Evolutionary conservation across 495 filamentous ascomycete species (phyloP).

Genomic region (Xylaria flabelliformis): DNA sequence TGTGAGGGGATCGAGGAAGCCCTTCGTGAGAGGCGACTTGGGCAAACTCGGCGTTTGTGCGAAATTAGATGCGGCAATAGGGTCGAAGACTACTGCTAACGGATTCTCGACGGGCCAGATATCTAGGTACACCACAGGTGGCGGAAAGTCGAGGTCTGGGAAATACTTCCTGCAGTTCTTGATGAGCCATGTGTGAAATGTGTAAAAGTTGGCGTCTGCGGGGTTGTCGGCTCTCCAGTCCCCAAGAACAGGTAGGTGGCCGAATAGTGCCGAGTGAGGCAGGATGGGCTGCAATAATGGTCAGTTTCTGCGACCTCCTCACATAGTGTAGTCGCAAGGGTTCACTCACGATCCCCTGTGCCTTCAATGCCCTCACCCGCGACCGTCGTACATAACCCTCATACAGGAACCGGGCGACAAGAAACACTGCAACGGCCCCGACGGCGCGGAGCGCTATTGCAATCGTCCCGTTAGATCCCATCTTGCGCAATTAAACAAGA

Average conservation of each 20-base stretch:
- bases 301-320: not conserved
- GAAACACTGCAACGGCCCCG: slow-evolving; percentile 5
- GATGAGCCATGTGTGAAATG: slow-evolving; percentile 35
- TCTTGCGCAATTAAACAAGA: slow-evolving; percentile 3
- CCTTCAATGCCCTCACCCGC: slow-evolving; percentile 32
- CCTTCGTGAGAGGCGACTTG: slow-evolving; percentile 16
- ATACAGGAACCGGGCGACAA: slow-evolving; percentile 32
- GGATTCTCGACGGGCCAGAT: slow-evolving; percentile 48
- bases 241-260: slow-evolving; percentile 36
- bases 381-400: slow-evolving; percentile 32
- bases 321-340: not conserved
- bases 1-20: slow-evolving; percentile 41
- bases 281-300: slow-evolving; percentile 32
- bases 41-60: slow-evolving; percentile 33
- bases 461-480: slow-evolving; percentile 2
- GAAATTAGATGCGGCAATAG: slow-evolving; percentile 45
- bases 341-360: slow-evolving; percentile 40
- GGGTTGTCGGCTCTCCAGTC: slow-evolving; percentile 34
- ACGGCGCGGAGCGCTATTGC: slow-evolving; percentile 9
- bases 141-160: slow-evolving; percentile 34
- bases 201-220: slow-evolving; percentile 37
- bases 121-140: slow-evolving; percentile 51
- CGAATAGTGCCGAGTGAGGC: slow-evolving; percentile 37
- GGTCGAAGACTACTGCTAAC: slow-evolving; percentile 45
- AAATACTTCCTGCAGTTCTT: slow-evolving; percentile 39